Evolutionary conservation across 1,284 basidiomycete species (phyloP).

Genomic region (Violaceomyces palustris): DNA sequence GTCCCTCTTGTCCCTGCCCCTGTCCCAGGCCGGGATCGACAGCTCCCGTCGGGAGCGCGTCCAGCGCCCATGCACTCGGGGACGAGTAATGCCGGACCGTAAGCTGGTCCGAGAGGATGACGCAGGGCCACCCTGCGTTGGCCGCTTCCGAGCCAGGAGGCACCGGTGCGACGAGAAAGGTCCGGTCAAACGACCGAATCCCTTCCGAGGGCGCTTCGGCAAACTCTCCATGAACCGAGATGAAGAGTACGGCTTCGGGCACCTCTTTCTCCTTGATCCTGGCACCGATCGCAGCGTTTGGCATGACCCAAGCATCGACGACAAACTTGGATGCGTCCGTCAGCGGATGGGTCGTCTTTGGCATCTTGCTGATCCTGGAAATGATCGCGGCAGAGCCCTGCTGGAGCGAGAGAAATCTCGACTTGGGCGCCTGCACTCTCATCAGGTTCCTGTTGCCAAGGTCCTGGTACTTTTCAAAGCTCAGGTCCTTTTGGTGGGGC

Average conservation of each 20-base stretch:
- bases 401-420: conserved; percentile 55
- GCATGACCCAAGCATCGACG: conserved; percentile 71
- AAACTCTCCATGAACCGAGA: conserved; percentile 87
- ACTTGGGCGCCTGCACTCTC: conserved; percentile 32
- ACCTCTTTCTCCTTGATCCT: conserved; percentile 45
- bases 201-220: conserved; percentile 65
- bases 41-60: conserved; percentile 30
- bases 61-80: conserved; percentile 62
- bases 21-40: no score
- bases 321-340: conserved; percentile 66
- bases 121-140: conserved; percentile 77
- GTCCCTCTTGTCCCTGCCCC: no score
- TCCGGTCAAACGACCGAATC: conserved; percentile 85
- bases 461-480: conserved; percentile 66
- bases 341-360: conserved; percentile 72
- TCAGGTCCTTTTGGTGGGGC: conserved; percentile 74
- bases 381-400: conserved; percentile 67
- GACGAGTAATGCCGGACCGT: conserved; percentile 77
- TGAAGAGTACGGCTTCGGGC: conserved; percentile 62
- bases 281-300: conserved; percentile 55
- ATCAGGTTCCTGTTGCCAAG: conserved; percentile 48
- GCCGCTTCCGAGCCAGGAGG: conserved; percentile 75
- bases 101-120: conserved; percentile 82
- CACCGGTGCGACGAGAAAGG: conserved; percentile 79
- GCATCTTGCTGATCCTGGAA: conserved; percentile 64